These are phyloP conservation scores for Rhodomyrtus tomentosa DNA, from an alignment of 345 rosid species.

Conservation along the genomic window DNA sequence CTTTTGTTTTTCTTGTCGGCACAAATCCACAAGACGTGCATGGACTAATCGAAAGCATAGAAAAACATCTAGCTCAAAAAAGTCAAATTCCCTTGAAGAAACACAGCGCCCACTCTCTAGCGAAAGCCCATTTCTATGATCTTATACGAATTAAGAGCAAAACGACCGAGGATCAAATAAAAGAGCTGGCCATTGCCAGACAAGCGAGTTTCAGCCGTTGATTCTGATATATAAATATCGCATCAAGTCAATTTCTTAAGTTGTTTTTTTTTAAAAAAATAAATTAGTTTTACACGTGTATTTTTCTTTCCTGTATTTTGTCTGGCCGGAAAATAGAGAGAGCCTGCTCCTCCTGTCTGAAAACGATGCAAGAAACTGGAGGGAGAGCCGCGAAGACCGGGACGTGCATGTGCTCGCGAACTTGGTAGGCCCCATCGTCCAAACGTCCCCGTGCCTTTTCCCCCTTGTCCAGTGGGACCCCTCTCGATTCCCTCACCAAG, in stretches of 20 bases:
- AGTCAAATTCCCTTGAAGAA: not conserved
- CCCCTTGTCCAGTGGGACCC: not conserved
- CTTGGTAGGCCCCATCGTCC: constrained; percentile 38
- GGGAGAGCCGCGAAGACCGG: constrained; percentile 20
- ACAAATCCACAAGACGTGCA: not conserved
- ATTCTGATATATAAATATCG: not conserved
- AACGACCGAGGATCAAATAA: not conserved
- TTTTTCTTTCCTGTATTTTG: not conserved
- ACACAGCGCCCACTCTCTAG: not conserved
- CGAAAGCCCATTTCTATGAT: not conserved
- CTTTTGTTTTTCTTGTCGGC: not conserved
- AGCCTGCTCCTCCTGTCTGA: constrained; percentile 2
- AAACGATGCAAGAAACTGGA: constrained; percentile 14
- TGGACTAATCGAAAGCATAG: not conserved
- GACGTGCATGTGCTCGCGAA: constrained; percentile 35
- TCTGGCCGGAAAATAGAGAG: not conserved
- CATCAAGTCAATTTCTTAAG: not conserved
- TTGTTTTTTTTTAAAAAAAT: not conserved
- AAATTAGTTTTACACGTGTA: too few species aligned
- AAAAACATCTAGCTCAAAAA: not conserved
- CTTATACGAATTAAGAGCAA: not conserved
- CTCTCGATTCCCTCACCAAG: not conserved
- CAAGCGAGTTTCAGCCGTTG: not conserved
- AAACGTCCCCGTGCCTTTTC: not conserved
- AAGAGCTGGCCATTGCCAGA: not conserved